A percentile compares a stretch with the other conserved stretches of the same genome.
phyloP scores from a whole-genome alignment of 176 grass and related monocot genomes.

The Elymus sibiricus region DNA sequence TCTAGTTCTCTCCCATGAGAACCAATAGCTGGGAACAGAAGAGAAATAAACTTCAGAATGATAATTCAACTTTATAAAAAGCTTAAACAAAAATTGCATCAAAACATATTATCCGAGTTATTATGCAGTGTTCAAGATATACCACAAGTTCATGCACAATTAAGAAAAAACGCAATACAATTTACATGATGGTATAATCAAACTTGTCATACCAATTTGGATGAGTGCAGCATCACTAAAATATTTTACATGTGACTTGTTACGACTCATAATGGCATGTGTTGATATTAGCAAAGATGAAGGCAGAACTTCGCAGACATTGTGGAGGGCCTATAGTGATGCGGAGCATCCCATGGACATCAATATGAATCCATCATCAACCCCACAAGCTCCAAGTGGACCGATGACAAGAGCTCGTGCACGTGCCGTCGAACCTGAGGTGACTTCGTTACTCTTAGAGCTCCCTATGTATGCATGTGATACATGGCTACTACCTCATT shows the following conservation, averaged over 20 bases:
- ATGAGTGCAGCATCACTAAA: neutral
- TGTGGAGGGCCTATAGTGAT: neutral
- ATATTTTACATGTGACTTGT: neutral
- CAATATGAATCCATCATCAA: too few species aligned
- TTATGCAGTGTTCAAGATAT: neutral
- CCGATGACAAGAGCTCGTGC: too few species aligned
- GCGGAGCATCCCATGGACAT: too few species aligned
- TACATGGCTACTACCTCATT: too few species aligned
- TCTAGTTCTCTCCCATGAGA: conserved; percentile 94
- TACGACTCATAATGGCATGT: neutral
- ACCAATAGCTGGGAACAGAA: conserved; percentile 53
- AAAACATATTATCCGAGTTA: conserved; percentile 7
- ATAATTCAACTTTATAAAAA: conserved; percentile 22
- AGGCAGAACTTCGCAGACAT: neutral
- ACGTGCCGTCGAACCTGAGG: too few species aligned
- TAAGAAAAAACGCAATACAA: neutral
- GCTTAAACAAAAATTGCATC: neutral
- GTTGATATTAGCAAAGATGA: neutral
- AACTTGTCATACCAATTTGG: neutral
- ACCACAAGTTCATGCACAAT: neutral
- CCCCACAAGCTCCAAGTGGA: too few species aligned
- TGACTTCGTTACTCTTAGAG: too few species aligned
- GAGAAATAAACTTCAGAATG: conserved; percentile 20
- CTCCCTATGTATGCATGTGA: too few species aligned
- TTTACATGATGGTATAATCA: neutral